phyloP scores from a whole-genome alignment of 352 stramenopile genomes.

The Thalassiosira sp. region DNA sequence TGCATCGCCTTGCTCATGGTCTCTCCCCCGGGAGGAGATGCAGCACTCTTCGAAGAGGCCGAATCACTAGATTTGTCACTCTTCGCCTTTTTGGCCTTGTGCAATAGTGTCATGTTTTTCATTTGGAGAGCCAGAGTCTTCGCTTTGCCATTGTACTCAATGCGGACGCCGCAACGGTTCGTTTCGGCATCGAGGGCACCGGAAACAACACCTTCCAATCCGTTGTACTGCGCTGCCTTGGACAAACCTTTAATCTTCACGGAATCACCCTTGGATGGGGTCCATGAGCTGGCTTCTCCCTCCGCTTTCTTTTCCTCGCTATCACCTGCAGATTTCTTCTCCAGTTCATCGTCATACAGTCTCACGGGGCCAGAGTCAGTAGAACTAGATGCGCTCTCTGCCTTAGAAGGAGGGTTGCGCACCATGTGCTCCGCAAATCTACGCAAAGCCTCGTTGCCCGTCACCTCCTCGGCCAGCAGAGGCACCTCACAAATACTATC shows the following conservation, averaged over 20 bases:
- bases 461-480: constrained; percentile 49
- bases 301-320: constrained; percentile 10
- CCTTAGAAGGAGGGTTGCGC: constrained; percentile 23
- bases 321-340: background rate
- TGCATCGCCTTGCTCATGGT: constrained; percentile 39
- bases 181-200: constrained; percentile 44
- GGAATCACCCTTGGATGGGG: constrained; percentile 33
- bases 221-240: constrained; percentile 55
- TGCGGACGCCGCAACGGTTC: constrained; percentile 35
- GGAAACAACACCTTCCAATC: constrained; percentile 38
- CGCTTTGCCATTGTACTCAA: constrained; percentile 39
- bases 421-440: constrained; percentile 50
- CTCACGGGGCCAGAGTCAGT: constrained; percentile 6
- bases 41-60: background rate
- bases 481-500: constrained; percentile 52
- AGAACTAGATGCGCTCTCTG: constrained; percentile 1
- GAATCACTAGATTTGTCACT: background rate
- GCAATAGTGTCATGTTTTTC: constrained; percentile 41
- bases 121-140: constrained; percentile 49
- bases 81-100: constrained; percentile 47
- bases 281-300: constrained; percentile 22
- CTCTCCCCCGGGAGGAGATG: background rate
- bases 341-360: constrained; percentile 41
- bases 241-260: constrained; percentile 33
- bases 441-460: constrained; percentile 39